These are phyloP conservation scores for Drosera spatulata DNA, from an alignment of 179 eudicot genomes.

Conservation along the genomic window DNA sequence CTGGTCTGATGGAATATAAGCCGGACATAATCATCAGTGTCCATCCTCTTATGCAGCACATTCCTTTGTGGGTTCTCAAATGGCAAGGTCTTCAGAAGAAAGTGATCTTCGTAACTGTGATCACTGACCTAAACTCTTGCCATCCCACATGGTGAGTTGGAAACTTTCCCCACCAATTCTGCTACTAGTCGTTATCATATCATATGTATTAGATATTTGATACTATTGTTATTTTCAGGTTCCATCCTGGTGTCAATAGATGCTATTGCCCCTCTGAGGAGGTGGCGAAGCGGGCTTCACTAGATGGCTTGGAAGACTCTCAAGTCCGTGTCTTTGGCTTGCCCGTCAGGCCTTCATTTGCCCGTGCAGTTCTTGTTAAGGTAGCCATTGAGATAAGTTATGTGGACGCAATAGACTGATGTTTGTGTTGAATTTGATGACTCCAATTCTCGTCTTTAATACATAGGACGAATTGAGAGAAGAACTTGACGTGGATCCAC, in stretches of 20 bases:
- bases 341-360: conserved; percentile 90
- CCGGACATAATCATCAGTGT: conserved; percentile 54
- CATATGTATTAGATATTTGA: neutral
- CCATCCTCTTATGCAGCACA: conserved; percentile 99
- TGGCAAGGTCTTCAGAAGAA: conserved; percentile 97
- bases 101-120: conserved; percentile 84
- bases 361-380: conserved; percentile 64
- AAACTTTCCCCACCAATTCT: neutral
- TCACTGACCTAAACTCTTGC: conserved; percentile 95
- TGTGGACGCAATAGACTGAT: neutral
- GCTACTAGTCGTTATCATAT: neutral
- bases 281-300: conserved; percentile 82
- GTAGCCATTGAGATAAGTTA: conserved; percentile 15
- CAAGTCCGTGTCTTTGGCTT: conserved; percentile 80
- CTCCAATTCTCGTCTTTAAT: neutral
- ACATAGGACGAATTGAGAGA: conserved; percentile 64
- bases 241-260: conserved; percentile 84
- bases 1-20: conserved; percentile 66
- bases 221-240: conserved; percentile 27
- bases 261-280: conserved; percentile 87
- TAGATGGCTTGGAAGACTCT: conserved; percentile 68
- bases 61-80: conserved; percentile 91
- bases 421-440: neutral
- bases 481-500: conserved; percentile 69
- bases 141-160: conserved; percentile 72